Evolutionary conservation across 805 yeast genomes (phyloP).

Genomic region (Hanseniaspora clermontiae): DNA sequence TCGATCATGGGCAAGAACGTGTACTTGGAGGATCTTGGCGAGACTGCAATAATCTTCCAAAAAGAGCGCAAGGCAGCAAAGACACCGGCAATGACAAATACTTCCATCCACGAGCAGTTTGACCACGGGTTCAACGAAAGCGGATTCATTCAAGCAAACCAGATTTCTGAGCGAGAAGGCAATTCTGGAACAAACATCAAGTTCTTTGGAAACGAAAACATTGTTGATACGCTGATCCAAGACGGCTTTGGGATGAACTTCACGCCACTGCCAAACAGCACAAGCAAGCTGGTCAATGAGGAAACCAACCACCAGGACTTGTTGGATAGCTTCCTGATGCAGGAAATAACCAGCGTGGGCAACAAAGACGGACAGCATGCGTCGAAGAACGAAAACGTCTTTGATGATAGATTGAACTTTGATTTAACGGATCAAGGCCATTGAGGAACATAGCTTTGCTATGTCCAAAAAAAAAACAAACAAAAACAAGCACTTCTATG

Average conservation of each 20-base stretch:
- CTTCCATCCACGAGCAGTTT: background rate
- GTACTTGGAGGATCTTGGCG: background rate
- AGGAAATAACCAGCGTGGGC: background rate
- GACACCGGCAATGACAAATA: background rate
- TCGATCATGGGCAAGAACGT: background rate
- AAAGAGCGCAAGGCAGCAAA: background rate
- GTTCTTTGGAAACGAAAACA: background rate
- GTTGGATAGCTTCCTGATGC: conserved; percentile 1
- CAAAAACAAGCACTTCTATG: too few relatives aligned
- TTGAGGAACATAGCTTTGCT: background rate
- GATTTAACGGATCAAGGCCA: background rate
- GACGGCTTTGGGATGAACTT: conserved; percentile 7
- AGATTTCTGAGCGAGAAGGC: background rate
- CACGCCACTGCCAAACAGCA: background rate
- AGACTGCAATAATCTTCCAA: background rate
- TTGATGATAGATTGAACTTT: background rate
- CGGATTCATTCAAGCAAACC: background rate
- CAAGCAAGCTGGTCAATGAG: background rate
- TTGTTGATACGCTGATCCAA: background rate
- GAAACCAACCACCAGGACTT: background rate
- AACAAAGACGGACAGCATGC: background rate
- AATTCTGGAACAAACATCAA: background rate
- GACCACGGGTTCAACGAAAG: background rate
- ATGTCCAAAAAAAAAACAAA: too few relatives aligned
- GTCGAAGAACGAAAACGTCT: background rate